Evolutionary conservation across 2,329 filamentous ascomycete species (phyloP).

Genomic region (Ophiostoma pallidulum): DNA sequence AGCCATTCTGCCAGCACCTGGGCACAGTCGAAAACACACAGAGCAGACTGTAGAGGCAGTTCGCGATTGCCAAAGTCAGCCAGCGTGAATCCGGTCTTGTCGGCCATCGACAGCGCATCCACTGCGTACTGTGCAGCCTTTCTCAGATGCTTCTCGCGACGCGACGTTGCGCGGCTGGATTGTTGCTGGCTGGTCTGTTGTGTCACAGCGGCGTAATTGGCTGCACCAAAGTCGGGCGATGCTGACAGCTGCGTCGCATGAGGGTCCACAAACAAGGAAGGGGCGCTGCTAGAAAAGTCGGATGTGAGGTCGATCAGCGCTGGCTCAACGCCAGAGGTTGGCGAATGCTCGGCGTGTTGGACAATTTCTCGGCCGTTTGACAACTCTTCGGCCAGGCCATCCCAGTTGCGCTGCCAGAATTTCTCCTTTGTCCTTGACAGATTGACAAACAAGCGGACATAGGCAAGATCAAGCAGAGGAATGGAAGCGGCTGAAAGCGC

Average conservation of each 20-base stretch:
- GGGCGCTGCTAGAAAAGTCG: constrained; percentile 23
- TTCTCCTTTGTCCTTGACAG: constrained; percentile 86
- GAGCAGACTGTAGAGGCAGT: constrained; percentile 77
- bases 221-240: constrained; percentile 35
- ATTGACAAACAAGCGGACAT: constrained; percentile 86
- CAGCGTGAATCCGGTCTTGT: constrained; percentile 77
- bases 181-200: constrained; percentile 14
- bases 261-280: constrained; percentile 40
- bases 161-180: constrained; percentile 43
- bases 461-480: constrained; percentile 81
- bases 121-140: constrained; percentile 95
- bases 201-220: constrained; percentile 24
- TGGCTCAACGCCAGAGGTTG: constrained; percentile 39
- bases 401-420: constrained; percentile 90
- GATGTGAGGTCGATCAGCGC: constrained; percentile 36
- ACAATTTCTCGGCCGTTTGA: constrained; percentile 67
- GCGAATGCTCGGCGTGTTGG: constrained; percentile 59
- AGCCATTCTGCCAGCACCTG: constrained; percentile 94
- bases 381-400: constrained; percentile 81
- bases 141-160: constrained; percentile 76
- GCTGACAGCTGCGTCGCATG: constrained; percentile 43
- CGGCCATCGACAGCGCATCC: constrained; percentile 80
- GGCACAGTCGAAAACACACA: constrained; percentile 89
- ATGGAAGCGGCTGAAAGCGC: constrained; percentile 86
- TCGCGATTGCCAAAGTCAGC: constrained; percentile 76